Evolutionary conservation across 805 yeast genomes (phyloP).

Genomic region (Candida nitratophila): DNA sequence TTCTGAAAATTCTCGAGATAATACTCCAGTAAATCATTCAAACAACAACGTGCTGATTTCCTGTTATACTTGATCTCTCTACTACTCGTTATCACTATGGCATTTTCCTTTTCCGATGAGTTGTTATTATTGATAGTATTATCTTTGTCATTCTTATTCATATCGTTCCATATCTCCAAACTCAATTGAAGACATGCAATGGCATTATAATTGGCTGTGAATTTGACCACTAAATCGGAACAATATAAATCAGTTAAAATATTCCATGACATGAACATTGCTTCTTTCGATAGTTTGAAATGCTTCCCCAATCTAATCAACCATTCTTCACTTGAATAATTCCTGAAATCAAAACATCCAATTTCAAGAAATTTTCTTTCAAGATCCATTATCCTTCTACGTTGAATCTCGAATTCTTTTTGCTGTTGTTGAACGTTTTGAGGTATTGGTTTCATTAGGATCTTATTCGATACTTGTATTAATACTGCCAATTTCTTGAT

Average conservation of each 20-base stretch:
- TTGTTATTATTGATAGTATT: no score
- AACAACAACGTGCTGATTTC: slow-evolving; percentile 6
- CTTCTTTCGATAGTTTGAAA: slow-evolving; percentile 35
- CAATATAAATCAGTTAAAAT: slow-evolving; percentile 66
- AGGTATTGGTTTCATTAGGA: slow-evolving; percentile 22
- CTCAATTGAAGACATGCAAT: slow-evolving; percentile 41
- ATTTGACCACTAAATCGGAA: slow-evolving; percentile 59
- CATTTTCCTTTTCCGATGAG: no score
- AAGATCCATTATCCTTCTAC: slow-evolving; percentile 46
- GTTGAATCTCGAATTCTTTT: slow-evolving; percentile 42
- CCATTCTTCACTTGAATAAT: slow-evolving; percentile 58
- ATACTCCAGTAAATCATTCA: slow-evolving; percentile 23
- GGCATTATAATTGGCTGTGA: slow-evolving; percentile 74
- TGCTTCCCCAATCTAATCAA: slow-evolving; percentile 55
- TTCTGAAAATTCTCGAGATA: slow-evolving; percentile 22
- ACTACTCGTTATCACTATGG: no score
- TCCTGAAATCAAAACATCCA: slow-evolving; percentile 73
- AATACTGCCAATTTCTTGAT: slow-evolving; percentile 68
- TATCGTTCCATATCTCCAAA: background rate
- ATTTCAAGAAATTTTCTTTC: slow-evolving; percentile 74
- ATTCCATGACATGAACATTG: slow-evolving; percentile 62
- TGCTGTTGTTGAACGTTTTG: slow-evolving; percentile 1
- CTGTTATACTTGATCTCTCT: slow-evolving; percentile 3
- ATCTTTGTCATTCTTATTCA: no score
- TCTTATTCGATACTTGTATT: slow-evolving; percentile 37